phyloP scores from a whole-genome alignment of 371 early-diverging fungal genomes.

The Actinomucor elegans region DNA sequence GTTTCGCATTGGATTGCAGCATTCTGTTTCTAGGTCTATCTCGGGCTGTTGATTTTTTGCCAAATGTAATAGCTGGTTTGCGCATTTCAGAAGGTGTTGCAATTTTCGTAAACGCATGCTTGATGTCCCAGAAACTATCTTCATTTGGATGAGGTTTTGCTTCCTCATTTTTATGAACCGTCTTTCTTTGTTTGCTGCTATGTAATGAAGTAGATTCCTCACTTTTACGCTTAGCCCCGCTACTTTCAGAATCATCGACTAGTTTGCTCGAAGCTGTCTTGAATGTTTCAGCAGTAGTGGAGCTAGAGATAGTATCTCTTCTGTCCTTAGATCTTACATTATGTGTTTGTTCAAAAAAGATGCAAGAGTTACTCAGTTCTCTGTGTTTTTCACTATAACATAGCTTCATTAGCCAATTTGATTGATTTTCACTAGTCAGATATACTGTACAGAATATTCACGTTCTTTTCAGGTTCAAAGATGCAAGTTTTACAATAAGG shows the following conservation, averaged over 20 bases:
- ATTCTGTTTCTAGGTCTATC: not conserved
- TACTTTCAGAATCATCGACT: too few species aligned
- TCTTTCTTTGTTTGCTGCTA: not conserved
- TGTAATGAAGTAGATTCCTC: not conserved
- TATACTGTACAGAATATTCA: slow-evolving; percentile 19
- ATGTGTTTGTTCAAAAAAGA: slow-evolving; percentile 4
- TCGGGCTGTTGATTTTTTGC: not conserved
- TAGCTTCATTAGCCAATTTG: not conserved
- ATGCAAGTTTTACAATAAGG: slow-evolving; percentile 24
- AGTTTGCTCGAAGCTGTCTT: not conserved
- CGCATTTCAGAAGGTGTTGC: not conserved
- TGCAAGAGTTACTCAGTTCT: not conserved
- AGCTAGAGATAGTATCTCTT: not conserved
- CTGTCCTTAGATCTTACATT: not conserved
- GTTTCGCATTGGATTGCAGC: not conserved
- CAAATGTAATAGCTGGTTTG: slow-evolving; percentile 3
- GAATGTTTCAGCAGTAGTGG: not conserved
- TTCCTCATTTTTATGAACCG: not conserved
- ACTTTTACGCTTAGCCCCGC: not conserved
- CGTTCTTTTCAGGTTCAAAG: slow-evolving; percentile 1
- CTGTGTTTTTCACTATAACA: slow-evolving; percentile 2
- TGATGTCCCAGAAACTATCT: slow-evolving; percentile 23
- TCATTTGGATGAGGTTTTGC: not conserved
- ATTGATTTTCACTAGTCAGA: not conserved
- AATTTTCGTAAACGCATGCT: slow-evolving; percentile 1